These are phyloP conservation scores for Saitoella complicata DNA, from an alignment of 805 yeast genomes.

Conservation along the genomic window DNA sequence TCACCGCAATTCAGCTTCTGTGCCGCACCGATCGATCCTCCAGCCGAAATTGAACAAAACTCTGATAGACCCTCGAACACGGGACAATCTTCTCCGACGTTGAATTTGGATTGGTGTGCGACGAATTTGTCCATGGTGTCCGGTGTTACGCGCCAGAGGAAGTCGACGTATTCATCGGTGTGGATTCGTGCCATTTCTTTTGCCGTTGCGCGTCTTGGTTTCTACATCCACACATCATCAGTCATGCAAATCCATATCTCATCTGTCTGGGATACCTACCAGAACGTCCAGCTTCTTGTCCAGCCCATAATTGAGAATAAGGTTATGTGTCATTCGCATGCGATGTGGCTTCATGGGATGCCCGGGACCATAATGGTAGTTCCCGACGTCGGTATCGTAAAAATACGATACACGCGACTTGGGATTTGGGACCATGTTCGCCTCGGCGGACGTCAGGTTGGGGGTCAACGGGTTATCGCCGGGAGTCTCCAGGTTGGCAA, in stretches of 20 bases:
- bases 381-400: conserved; percentile 32
- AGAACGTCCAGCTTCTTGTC: conserved; percentile 95
- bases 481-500: no score
- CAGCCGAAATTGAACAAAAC: conserved; percentile 75
- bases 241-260: no score
- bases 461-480: no score
- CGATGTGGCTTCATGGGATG: conserved; percentile 99
- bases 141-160: conserved; percentile 34
- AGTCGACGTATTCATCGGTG: conserved; percentile 93
- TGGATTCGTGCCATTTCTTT: conserved; percentile 98
- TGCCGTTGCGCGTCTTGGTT: conserved; percentile 94
- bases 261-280: conserved; percentile 13
- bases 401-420: conserved; percentile 46
- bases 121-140: conserved; percentile 3
- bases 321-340: conserved; percentile 94
- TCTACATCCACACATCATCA: conserved; percentile 26
- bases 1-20: conserved; percentile 66
- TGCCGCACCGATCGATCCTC: conserved; percentile 87
- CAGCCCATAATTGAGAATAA: conserved; percentile 91
- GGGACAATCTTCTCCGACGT: conserved; percentile 94
- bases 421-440: no score
- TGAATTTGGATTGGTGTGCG: conserved; percentile 26
- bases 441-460: no score
- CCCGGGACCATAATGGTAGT: conserved; percentile 26
- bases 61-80: conserved; percentile 91